Percentiles rank a stretch among this genome's conserved stretches.
Conservation (phyloP, 2,329 filamentous ascomycete species). For the Xylaria arbuscula region DNA sequence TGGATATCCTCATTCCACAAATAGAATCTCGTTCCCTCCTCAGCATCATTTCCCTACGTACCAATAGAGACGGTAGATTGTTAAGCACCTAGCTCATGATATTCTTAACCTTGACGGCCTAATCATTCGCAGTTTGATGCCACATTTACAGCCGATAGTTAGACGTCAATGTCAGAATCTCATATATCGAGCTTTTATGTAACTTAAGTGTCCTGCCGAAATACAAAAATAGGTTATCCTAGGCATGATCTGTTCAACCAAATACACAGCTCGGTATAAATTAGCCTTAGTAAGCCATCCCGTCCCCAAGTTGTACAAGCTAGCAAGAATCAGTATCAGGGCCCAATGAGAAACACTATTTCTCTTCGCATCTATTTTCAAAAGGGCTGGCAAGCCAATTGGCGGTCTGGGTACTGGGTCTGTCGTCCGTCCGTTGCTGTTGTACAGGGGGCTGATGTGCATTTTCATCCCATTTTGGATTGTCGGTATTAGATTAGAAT, state of each 20-base stretch:
- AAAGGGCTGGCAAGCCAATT: neutral
- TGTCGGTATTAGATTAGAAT: no score
- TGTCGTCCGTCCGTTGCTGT: neutral
- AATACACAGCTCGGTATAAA: neutral
- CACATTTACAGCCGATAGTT: no score
- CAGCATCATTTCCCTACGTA: neutral
- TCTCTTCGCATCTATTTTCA: neutral
- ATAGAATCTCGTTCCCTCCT: neutral
- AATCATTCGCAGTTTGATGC: no score
- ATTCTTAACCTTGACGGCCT: no score
- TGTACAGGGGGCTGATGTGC: neutral
- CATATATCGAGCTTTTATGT: no score
- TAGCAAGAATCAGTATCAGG: neutral
- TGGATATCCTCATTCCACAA: neutral
- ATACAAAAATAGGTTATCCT: no score
- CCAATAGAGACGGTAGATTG: neutral
- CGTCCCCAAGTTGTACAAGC: neutral
- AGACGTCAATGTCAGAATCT: no score
- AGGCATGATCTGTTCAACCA: neutral
- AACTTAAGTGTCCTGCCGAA: no score
- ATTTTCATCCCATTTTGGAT: neutral
- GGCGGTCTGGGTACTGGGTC: neutral
- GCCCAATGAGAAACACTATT: neutral
- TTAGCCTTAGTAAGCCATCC: constrained; percentile 6
- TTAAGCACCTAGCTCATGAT: no score